Evolutionary conservation across 495 filamentous ascomycete genomes (phyloP).

Genomic region (Rusavskia elegans): DNA sequence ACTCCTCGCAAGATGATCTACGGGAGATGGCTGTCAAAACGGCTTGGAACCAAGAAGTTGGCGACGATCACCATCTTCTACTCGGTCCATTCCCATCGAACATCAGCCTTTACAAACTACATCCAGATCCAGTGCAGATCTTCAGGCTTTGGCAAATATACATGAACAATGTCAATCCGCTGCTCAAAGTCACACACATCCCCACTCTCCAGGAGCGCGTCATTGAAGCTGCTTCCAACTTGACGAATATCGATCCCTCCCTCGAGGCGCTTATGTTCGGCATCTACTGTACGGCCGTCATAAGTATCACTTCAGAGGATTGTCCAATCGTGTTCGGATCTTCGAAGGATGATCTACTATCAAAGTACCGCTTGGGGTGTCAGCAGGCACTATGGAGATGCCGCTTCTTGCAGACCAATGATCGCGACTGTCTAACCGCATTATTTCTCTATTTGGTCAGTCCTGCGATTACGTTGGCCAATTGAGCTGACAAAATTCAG

Average conservation of each 20-base stretch:
- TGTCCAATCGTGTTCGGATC: conserved; percentile 26
- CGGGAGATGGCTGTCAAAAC: conserved; percentile 21
- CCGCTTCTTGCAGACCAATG: conserved; percentile 24
- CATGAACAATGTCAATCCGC: conserved; percentile 33
- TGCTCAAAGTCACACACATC: conserved; percentile 37
- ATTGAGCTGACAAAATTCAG: conserved; percentile 20
- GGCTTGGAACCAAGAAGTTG: conserved; percentile 26
- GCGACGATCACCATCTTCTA: conserved; percentile 28
- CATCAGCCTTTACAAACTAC: conserved; percentile 30
- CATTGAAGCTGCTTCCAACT: conserved; percentile 20
- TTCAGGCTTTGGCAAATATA: conserved; percentile 34
- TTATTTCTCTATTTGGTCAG: conserved; percentile 33
- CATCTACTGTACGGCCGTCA: conserved; percentile 36
- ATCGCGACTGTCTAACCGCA: conserved; percentile 41
- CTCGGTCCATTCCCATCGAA: conserved; percentile 26
- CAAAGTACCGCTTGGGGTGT: conserved; percentile 33
- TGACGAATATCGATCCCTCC: conserved; percentile 8
- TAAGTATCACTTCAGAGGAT: conserved; percentile 27
- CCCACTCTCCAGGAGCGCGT: conserved; percentile 32
- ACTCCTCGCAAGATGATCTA: conserved; percentile 19
- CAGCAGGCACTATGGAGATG: conserved; percentile 37
- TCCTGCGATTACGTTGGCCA: neutral
- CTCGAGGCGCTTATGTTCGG: conserved; percentile 37
- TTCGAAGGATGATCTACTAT: conserved; percentile 28
- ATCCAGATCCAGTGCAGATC: conserved; percentile 27